Evolutionary conservation across 192 early-diverging fungal genomes (phyloP).

Genomic region (Gamsiella multidivaricata): DNA sequence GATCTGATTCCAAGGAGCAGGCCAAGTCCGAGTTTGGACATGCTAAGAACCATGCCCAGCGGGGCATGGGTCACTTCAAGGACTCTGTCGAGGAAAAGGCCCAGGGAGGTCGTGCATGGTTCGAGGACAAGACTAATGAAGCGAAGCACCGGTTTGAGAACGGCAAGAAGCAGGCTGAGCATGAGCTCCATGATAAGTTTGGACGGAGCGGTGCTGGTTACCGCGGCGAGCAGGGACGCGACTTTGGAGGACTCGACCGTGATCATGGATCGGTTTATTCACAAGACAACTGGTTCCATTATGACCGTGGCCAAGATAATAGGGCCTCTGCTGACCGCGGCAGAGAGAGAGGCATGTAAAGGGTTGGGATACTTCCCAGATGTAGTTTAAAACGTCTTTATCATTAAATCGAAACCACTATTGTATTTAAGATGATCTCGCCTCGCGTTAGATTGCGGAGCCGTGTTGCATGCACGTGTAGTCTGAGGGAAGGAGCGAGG

Average conservation of each 20-base stretch:
- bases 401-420: too few relatives aligned
- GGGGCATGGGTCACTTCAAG: constrained; percentile 8
- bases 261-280: constrained; percentile 34
- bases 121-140: constrained; percentile 13
- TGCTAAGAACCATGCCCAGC: constrained; percentile 14
- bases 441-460: too few relatives aligned
- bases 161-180: constrained; percentile 1
- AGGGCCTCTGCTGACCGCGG: not conserved
- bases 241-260: constrained; percentile 10
- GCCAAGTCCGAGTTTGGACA: constrained; percentile 11
- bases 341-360: constrained; percentile 37
- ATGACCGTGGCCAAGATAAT: constrained; percentile 15
- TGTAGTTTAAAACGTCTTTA: too few relatives aligned
- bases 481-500: too few relatives aligned
- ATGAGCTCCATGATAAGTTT: constrained; percentile 15
- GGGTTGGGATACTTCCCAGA: too few relatives aligned
- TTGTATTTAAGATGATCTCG: too few relatives aligned
- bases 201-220: constrained; percentile 9
- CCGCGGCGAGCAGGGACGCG: constrained; percentile 27
- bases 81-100: constrained; percentile 28
- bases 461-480: too few relatives aligned
- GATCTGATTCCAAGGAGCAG: constrained; percentile 5
- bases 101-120: constrained; percentile 10
- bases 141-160: constrained; percentile 28
- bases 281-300: constrained; percentile 50